Base-by-base conservation (phyloP, 371 early-diverging fungal genomes). In the Apophysomyces trapeziformis region DNA sequence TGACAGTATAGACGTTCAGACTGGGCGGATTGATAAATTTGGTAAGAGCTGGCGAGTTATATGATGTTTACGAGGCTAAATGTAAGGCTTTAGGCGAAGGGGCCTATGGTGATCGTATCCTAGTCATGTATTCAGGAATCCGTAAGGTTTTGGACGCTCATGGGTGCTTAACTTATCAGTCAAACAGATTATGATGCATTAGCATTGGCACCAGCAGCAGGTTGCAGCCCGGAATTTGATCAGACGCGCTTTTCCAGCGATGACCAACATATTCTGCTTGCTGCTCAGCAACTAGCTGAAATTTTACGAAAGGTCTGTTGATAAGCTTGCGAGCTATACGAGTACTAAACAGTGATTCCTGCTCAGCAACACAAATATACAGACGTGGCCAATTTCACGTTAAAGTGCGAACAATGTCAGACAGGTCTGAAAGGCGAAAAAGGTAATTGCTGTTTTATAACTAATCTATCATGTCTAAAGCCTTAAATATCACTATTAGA, bases 1-100 rank as follows among this genome's bases (percentile, higher is more conserved):
- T 43, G 85, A 79, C 44, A 88, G 88, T 58, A 81, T 88, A n/a
- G 88, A 88, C 66, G 82, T 88, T 1, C 83, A 81, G 14, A 86
- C 82, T 3, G 85, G 79, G 5, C 68, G 88, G 26, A 76, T 82
- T 8, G 88, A 88, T 65, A 75, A 77, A 41, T 88, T 88, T 61
- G 88, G 87, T 83, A 70, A 47, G 54, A 47, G 9, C 18, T n/a
- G 54, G 4, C 7, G 32, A 2, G 18, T 21, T 50, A 4, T 26
- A 11, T 4, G 11, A 0, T 41, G 18, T 16, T n/a, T 18, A 21
- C 35, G 1, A 21, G 11, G 11, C 54, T 38, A 13, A 57, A 21
- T 41, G 32, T 32, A 16, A 12, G 16, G 18, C 36, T 39, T 16
- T 65, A 86, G 86, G 87, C 9, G 86, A 86, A 66, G 85, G 85